phyloP scores from a whole-genome alignment of 1,284 basidiomycete species.

The Ceratobasidium papillatum region DNA sequence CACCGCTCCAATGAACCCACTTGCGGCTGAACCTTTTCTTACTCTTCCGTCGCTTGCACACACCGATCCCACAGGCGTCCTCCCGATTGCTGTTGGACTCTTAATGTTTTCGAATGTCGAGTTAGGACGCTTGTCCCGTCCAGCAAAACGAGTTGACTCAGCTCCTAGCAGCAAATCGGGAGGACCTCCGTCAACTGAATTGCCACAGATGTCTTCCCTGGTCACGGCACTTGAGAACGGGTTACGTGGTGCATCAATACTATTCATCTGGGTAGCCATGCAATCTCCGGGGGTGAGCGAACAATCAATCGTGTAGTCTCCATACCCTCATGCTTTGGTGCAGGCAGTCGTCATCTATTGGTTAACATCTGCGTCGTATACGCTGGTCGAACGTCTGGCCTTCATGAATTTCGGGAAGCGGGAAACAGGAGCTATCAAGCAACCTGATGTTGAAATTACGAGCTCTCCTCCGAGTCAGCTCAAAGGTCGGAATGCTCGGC shows the following conservation, averaged over 20 bases:
- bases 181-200: conserved; percentile 56
- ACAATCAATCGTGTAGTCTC: conserved; percentile 2
- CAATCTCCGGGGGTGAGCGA: conserved; percentile 77
- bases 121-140: conserved; percentile 66
- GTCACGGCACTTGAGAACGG: conserved; percentile 52
- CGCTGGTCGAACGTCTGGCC: conserved; percentile 79
- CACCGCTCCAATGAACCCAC: conserved; percentile 54
- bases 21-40: conserved; percentile 78
- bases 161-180: conserved; percentile 62
- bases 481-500: conserved; percentile 4
- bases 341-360: conserved; percentile 85
- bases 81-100: conserved; percentile 77
- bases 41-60: conserved; percentile 75
- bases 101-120: conserved; percentile 82
- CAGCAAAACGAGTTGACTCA: conserved; percentile 13
- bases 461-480: background rate
- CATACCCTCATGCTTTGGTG: conserved; percentile 42
- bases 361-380: conserved; percentile 83
- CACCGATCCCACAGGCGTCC: conserved; percentile 71
- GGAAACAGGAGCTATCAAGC: background rate
- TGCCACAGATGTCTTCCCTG: conserved; percentile 56
- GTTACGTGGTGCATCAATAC: conserved; percentile 71
- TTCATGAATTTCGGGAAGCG: conserved; percentile 52
- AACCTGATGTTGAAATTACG: background rate
- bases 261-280: conserved; percentile 78